These are phyloP conservation scores for Candida montana DNA, from an alignment of 805 yeast species.

Conservation along the genomic window DNA sequence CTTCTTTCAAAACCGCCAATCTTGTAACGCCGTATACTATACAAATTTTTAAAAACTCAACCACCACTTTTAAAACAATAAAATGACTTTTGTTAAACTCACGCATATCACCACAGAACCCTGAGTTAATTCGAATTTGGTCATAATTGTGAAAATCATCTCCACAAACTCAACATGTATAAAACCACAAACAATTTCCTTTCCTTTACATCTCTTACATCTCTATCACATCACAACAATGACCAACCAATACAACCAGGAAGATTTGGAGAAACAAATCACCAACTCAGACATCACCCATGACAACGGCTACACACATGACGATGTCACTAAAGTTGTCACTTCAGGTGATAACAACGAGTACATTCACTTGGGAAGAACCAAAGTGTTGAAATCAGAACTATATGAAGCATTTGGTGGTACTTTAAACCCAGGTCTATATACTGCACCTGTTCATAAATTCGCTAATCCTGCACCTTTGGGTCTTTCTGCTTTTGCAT, in stretches of 20 bases:
- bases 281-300: slow-evolving; percentile 14
- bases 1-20: no score
- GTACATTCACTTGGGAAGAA: slow-evolving; percentile 65
- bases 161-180: not conserved
- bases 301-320: slow-evolving; percentile 13
- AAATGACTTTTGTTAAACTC: slow-evolving; percentile 1
- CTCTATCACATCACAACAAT: no score
- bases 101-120: not conserved
- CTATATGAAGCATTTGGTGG: slow-evolving; percentile 75
- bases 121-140: not conserved
- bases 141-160: not conserved
- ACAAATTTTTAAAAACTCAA: no score
- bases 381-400: slow-evolving; percentile 58
- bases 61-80: not conserved
- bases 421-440: slow-evolving; percentile 65
- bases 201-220: not conserved
- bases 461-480: slow-evolving; percentile 65
- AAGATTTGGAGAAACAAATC: slow-evolving; percentile 21
- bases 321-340: slow-evolving; percentile 24
- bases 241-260: slow-evolving; percentile 3
- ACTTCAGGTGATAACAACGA: slow-evolving; percentile 49
- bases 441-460: slow-evolving; percentile 51
- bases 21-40: not conserved
- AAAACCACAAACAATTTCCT: no score
- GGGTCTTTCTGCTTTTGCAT: slow-evolving; percentile 56